Evolutionary conservation across 306 rosid genomes (phyloP), one percentile per base, ranked within the genome.

Genomic region (Trichosanthes truncata): DNA sequence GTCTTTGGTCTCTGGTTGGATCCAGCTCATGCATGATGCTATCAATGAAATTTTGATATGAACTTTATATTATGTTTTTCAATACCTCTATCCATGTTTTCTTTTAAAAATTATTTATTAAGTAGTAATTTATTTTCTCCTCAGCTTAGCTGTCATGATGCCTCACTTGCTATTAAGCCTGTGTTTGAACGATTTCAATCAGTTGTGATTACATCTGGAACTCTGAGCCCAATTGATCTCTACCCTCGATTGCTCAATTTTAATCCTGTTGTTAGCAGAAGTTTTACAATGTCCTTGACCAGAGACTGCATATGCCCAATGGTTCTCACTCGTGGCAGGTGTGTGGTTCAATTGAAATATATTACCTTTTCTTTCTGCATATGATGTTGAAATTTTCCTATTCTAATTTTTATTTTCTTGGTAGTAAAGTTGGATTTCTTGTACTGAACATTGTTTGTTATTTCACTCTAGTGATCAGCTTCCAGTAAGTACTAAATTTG

Each of bases 281-380:
- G 98, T 88, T 92, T 95, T 91, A 92, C 93, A 35, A 95, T 95
- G 97, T 95, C 98, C 78, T 84, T 95, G 80, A 95, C 98, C 80
- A 90, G 98, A 84, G 98, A 92, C 74, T 95, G 97, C 89, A 95
- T 95, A 80, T 95, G 98, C 79, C 98, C 98, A n/a, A 95, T 95
- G 98, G 98, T 95, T 82, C 98, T 95, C 81, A 92, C 98, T 33
- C 93, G 98, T 46, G 97, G 97, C 80, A 91, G 98, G 98, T 95
- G 88, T 79, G 46, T 56, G 62, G 46, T 80, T 78, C 78, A 23
- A n/a, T 8, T 7, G 40, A 49, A 45, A 45, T 73, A 21, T 53
- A 36, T 41, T 20, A 23, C 63, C 9, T 38, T 53, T 75, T 56
- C 17, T 7, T 38, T 69, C 76, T 77, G 8, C 29, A 68, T 35